Conservation (phyloP, 2,329 filamentous ascomycete genomes). For the Aureobasidium sp. region DNA sequence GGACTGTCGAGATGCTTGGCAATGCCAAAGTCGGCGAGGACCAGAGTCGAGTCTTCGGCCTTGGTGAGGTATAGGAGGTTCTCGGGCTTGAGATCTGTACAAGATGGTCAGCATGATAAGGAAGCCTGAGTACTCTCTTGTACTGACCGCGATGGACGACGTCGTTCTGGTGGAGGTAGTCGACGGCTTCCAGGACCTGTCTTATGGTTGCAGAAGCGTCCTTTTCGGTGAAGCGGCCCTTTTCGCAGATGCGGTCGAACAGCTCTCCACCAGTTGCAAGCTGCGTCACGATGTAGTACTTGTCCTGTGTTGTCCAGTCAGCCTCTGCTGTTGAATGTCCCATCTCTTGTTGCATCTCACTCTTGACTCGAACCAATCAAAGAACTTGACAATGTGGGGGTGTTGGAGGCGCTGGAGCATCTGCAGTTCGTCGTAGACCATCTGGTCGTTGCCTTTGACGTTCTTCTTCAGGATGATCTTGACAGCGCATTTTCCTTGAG, state of each 20-base stretch:
- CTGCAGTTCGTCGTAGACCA: conserved; percentile 95
- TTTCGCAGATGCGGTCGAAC: conserved; percentile 96
- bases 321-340: not conserved
- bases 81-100: conserved; percentile 86
- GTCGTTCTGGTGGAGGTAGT: conserved; percentile 89
- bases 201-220: conserved; percentile 93
- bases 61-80: conserved; percentile 89
- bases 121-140: not conserved
- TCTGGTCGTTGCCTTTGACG: conserved; percentile 93
- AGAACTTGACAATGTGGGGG: conserved; percentile 92
- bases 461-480: conserved; percentile 99
- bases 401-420: conserved; percentile 89
- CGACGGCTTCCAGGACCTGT: conserved; percentile 84
- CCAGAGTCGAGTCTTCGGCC: conserved; percentile 69
- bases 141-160: conserved; percentile 83
- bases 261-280: conserved; percentile 91
- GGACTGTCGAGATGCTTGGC: conserved; percentile 93
- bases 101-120: conserved; percentile 19
- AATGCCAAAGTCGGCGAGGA: conserved; percentile 95
- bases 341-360: conserved; percentile 41
- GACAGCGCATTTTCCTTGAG: conserved; percentile 79
- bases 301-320: conserved; percentile 57
- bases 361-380: conserved; percentile 98
- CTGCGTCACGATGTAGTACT: conserved; percentile 98
- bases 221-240: conserved; percentile 97